Base-by-base conservation (phyloP, 2,329 filamentous ascomycete species). In the Aureobasidium vineae region DNA sequence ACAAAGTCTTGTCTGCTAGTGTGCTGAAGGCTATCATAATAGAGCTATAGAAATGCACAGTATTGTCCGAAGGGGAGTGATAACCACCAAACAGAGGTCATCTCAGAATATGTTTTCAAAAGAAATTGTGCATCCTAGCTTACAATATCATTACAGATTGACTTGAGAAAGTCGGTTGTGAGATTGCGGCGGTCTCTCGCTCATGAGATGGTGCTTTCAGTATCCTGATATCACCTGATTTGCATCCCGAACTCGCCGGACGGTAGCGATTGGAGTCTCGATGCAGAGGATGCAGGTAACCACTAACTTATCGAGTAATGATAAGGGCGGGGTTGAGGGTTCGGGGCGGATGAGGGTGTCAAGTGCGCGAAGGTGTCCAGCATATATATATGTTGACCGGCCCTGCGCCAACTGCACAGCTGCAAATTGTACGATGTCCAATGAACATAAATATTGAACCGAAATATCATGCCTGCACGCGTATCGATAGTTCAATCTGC, bases 141-240 rank as follows among this genome's bases (percentile, higher is more conserved):
- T 36, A 11, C 11, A 13, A 36, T 36, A 36, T 36, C 33, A 36
- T 36, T 36, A 36, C 33, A 13, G 2, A 13, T 36, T 3, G 33
- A 36, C 10, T 36, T 36, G 33, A 36, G 33, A 36, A 13, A 36
- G 33, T 36, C 33, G 33, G 33, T 13, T 36, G 11, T 36, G 33
- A 36, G 33, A 11, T 36, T 36, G 33, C 33, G 1, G 33, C 33
- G 11, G 10, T 36, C 33, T 36, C 3, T 36, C 11, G 33, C 10
- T 36, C 33, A 36, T 36, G 33, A 36, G 11, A 36, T 13, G 33
- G 10, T 36, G 33, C 33, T 36, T 36, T 13, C 33, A 36, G 19
- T 59, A 8, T 6, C 26, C 40, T 59, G 56, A 59, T 33, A 45
- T 59, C 56, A 59, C 26, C 56, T 52, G 49, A 52, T 26, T 33